Evolutionary conservation across 75 land plant genomes (phyloP).

Genomic region (Cupressus sempervirens): DNA sequence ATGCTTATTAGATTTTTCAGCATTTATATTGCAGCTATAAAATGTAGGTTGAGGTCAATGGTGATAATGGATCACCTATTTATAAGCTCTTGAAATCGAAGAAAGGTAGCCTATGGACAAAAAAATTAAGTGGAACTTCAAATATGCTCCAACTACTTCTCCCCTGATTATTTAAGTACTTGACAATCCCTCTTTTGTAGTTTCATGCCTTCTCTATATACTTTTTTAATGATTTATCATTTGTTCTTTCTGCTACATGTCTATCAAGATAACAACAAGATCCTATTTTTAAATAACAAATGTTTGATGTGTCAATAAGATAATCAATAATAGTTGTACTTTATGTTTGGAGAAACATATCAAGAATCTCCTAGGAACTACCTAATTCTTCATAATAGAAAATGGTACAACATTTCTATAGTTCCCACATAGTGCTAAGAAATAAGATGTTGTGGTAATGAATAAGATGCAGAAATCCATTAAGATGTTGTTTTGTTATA

Average conservation of each 20-base stretch:
- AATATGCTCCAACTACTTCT: conserved; percentile 66
- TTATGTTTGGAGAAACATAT: conserved; percentile 42
- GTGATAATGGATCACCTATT: conserved; percentile 50
- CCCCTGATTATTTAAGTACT: conserved; percentile 70
- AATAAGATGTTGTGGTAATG: background rate
- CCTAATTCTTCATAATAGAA: background rate
- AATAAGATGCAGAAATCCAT: too few species aligned
- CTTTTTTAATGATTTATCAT: too few species aligned
- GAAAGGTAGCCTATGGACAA: conserved; percentile 56
- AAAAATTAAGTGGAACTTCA: conserved; percentile 80
- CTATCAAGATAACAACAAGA: too few species aligned
- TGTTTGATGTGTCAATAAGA: too few species aligned
- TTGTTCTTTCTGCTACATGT: too few species aligned
- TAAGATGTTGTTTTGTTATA: too few species aligned
- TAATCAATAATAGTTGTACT: background rate
- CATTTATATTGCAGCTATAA: background rate
- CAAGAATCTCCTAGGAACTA: conserved; percentile 28
- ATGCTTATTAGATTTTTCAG: background rate
- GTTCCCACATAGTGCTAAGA: background rate
- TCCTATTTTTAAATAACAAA: too few species aligned
- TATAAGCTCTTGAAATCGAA: conserved; percentile 50
- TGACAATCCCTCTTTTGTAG: too few species aligned
- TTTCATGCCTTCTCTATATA: too few species aligned
- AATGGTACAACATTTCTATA: background rate
- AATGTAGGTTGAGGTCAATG: too few species aligned